Base-by-base conservation (phyloP, 2,329 filamentous ascomycete species). In the Herpotrichia juniperi region DNA sequence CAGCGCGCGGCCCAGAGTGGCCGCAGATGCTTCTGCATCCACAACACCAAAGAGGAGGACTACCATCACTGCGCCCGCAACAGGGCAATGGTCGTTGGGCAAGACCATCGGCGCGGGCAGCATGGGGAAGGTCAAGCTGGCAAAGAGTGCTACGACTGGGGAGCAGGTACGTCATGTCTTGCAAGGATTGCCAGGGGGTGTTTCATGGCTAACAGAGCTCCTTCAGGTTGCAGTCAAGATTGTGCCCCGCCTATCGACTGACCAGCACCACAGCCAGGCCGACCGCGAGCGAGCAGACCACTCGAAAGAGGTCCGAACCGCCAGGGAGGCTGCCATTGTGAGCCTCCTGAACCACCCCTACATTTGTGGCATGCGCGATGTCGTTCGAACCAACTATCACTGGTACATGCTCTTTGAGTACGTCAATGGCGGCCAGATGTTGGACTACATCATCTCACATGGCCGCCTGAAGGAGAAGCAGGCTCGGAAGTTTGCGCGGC, bases 391-490 rank as follows among this genome's bases (percentile, higher is more conserved):
- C 45, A 93, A 94, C 68, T 94, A 97, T 73, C 94, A 99, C 76
- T 99, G 94, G 94, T 99, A 99, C 76, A 99, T 99, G 94, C 86
- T 99, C 46, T 99, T 96, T 70, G 94, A 99, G 78, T 97, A 94
- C 74, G 94, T 99, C 75, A 97, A 99, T 70, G 94, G 94, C 42
- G 94, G 94, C 16, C 94, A 99, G 77, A 97, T 99, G 94, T 86
- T 99, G 56, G 94, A 99, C 78, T 99, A 97, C 76, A 99, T 99
- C 74, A 99, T 99, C 71, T 97, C 93, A 3, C 94, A 99, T 69
- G 94, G 93, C 52, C 90, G 96, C 68, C 81, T 99, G 58, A 97
- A 97, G 81, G 94, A 99, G 78, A 97, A 97, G 76, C 93, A 96
- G 76, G 94, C 94, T 8, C 87, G 94, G 67, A 97, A 97, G 74